Evolutionary conservation across 1,139 yeast genomes (phyloP).

Genomic region (Arxiozyma slooffiae): DNA sequence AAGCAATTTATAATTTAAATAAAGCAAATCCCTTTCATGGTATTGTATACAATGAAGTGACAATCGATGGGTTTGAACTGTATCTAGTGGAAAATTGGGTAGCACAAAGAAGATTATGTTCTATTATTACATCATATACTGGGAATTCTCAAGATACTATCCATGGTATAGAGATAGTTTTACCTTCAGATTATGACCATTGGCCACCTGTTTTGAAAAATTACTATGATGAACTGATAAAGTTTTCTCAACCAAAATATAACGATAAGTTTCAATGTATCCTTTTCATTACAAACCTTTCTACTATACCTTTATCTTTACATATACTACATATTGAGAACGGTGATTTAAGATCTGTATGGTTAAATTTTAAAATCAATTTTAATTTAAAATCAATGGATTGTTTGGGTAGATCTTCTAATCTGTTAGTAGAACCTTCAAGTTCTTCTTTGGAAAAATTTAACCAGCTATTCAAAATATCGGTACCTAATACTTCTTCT

Average conservation of each 20-base stretch:
- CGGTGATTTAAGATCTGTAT: slow-evolving; percentile 49
- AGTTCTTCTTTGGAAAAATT: slow-evolving; percentile 80
- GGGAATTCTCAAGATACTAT: slow-evolving; percentile 64
- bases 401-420: slow-evolving; percentile 78
- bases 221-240: slow-evolving; percentile 57
- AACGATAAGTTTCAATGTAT: slow-evolving; percentile 41
- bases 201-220: slow-evolving; percentile 56
- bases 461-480: slow-evolving; percentile 57
- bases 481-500: slow-evolving; percentile 9
- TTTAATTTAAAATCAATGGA: slow-evolving; percentile 66
- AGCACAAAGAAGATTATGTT: slow-evolving; percentile 54
- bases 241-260: slow-evolving; percentile 44
- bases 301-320: slow-evolving; percentile 67
- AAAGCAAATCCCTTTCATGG: slow-evolving; percentile 34
- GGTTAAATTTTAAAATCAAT: slow-evolving; percentile 56
- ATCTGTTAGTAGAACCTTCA: slow-evolving; percentile 57
- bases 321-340: slow-evolving; percentile 61
- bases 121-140: slow-evolving; percentile 70
- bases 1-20: slow-evolving; percentile 42
- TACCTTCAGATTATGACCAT: slow-evolving; percentile 43
- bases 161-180: slow-evolving; percentile 49
- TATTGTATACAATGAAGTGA: slow-evolving; percentile 36
- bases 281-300: slow-evolving; percentile 69
- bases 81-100: slow-evolving; percentile 95
- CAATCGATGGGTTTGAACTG: slow-evolving; percentile 65